Evolutionary conservation across 2,329 filamentous ascomycete species (phyloP), one percentile per base, ranked within the genome.

Genomic region (Xylaria sp.): DNA sequence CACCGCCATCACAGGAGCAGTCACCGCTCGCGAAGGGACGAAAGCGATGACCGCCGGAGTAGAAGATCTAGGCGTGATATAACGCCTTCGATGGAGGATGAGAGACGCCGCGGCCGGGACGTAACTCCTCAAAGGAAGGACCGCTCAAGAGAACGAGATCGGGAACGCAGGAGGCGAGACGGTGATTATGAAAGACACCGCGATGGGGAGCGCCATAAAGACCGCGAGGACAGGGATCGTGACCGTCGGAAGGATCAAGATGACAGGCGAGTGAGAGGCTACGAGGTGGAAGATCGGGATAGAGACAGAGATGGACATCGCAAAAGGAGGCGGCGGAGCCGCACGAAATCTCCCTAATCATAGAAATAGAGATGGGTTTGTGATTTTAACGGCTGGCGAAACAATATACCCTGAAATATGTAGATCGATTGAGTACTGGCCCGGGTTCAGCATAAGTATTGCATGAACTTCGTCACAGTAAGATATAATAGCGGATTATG

Each of bases 1-100:
- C 73, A 78, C 66, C 80, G 82, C 67, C 80, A 84, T 64, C 81
- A 81, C 67, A 78, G 83, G 65, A 82, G 83, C 67, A 84, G 84
- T 46, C 84, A 85, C 63, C 81, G 81, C 60, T 81, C 83, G 58
- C 76, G 70, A 43, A 75, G 75, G 39, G 77, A 80, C 10, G 71
- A 75, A 20, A 75, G 72, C 25, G 58, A 65, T 13, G 72, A 77
- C 9, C 65, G 34, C 30, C 73, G 73, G 70, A 72, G 68, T 63
- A 76, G 75, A 57, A 80, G 77, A 66, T 81, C 83, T 15, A 78
- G 76, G 56, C 77, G 81, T 20, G 81, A 84, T 39, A 78, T 80
- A 36, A 78, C 79, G 0, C 76, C 79, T 0, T 72, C 70, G 28
- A 59, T 52, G 4, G 69, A 70, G 41, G 72, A 73, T n/a, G 59